Base-by-base conservation (phyloP, 2,329 filamentous ascomycete species). In the Aureobasidium mangrovei region DNA sequence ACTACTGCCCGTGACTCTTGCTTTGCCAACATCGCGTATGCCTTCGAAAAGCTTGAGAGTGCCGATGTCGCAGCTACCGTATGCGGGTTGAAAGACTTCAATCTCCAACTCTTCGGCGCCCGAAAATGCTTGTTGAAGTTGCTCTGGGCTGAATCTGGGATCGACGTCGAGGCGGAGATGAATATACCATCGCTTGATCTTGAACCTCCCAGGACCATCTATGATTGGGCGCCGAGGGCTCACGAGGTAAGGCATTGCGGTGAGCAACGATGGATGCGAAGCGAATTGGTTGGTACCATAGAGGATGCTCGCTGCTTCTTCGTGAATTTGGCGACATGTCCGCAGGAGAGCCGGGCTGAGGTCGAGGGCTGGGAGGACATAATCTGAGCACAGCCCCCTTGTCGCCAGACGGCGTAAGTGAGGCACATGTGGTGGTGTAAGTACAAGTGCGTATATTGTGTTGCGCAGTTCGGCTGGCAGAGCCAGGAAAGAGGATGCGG, bases 401-500 rank as follows among this genome's bases (percentile, higher is more conserved):
- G 63, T 65, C 4, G 63, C 57, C 7, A 66, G 53, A 33, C 62
- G 64, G 8, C 62, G 55, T 29, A 55, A 53, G 27, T 38, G 9
- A 2, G 62, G 62, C 48, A 65, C 4, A 59, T 57, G 7, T 55
- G 65, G 38, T 53, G 56, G 18, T 32, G 60, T 61, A 12, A 76
- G 65, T 29, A 75, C 65, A 31, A 64, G 61, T 31, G 61, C 58
- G 64, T 75, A 79, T 32, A 86, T 78, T 62, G 84, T 75, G 53
- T 83, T 78, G 36, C 77, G 75, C 3, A 86, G 73, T 61, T 86
- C 83, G 2, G 74, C 72, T 27, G 85, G 77, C 1, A 86, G 72
- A 12, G 60, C 64, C 65, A 75, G 72, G 54, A 75, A 60, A 9
- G 60, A 57, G 39, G 60, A 66, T 12, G 56, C 56, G 27, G 58